These are phyloP conservation scores for Coccomyxa sp. DNA, from an alignment of 139 green algal species.

Conservation along the genomic window DNA sequence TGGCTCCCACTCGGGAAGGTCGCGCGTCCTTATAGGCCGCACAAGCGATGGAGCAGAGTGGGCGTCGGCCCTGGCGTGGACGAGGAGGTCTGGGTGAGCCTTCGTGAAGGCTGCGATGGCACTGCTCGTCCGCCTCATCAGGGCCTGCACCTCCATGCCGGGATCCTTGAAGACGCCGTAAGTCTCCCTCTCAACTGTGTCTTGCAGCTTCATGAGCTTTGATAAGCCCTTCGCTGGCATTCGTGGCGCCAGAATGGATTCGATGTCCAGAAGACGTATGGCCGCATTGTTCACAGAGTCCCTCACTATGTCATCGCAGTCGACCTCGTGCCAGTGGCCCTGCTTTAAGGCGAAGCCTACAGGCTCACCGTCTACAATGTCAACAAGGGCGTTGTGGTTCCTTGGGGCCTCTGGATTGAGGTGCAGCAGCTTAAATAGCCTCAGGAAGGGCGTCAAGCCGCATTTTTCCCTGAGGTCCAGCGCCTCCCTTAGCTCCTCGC, in stretches of 20 bases:
- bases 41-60: background rate
- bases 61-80: background rate
- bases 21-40: background rate
- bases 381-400: background rate
- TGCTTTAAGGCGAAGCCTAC: background rate
- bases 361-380: background rate
- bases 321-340: background rate
- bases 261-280: constrained; percentile 1
- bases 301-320: background rate
- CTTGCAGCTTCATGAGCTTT: background rate
- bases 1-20: constrained; percentile 1
- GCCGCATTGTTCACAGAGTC: background rate
- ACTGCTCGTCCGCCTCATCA: background rate
- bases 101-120: background rate
- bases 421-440: background rate
- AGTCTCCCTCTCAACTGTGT: constrained; percentile 1
- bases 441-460: background rate
- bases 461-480: background rate
- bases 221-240: background rate
- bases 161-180: background rate
- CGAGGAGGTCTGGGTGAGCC: background rate
- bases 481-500: background rate
- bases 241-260: background rate
- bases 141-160: background rate
- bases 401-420: background rate